Base-by-base conservation (phyloP, 768 basidiomycete species). In the Termitomyces sp. region DNA sequence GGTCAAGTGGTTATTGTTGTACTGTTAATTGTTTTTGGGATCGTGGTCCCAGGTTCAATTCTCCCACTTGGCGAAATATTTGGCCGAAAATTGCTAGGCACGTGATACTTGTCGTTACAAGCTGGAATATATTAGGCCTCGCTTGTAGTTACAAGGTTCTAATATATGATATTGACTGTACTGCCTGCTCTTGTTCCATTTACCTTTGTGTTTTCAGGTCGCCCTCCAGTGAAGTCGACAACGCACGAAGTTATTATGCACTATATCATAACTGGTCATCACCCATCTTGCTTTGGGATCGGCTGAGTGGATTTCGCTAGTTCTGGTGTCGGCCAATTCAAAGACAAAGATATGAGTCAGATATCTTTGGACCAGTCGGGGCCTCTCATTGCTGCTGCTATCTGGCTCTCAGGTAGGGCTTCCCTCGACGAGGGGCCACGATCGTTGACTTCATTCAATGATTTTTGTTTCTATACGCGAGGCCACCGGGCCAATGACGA, bases 201-300 rank as follows among this genome's bases (percentile, higher is more conserved):
- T 36, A 25, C 20, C 4, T 56, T 37, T 4, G 2, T 49, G 7
- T 37, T 29, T 48, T 14, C 14, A 57, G 57, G 47, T 31, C 29
- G 29, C 4, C 47, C 47, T 10, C 43, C 34, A 12, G 57, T 57
- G 7, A n/a, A 20, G 38, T 34, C 47, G 3, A 48, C 57, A 11
- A 48, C 45, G 31, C 59, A 54, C 14, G 59, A 54, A 46, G 59
- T 60, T 1, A 47, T 60, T 1, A 45, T 60, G 34, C 57, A 59
- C 25, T 59, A 59, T n/a, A 42, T 52, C 42, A 50, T 47, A 15
- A 53, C 59, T 12, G 59, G 59, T 8, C 5, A 53, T 3, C 59
- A 54, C 38, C 59, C 59, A 7, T 17, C 59, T 11, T 29, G 11
- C 17, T 60, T 46, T n/a, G 45, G 34, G 10, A 46, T 51, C 14